Base-by-base conservation (phyloP, 345 rosid genomes). In the Brassica juncea region DNA sequence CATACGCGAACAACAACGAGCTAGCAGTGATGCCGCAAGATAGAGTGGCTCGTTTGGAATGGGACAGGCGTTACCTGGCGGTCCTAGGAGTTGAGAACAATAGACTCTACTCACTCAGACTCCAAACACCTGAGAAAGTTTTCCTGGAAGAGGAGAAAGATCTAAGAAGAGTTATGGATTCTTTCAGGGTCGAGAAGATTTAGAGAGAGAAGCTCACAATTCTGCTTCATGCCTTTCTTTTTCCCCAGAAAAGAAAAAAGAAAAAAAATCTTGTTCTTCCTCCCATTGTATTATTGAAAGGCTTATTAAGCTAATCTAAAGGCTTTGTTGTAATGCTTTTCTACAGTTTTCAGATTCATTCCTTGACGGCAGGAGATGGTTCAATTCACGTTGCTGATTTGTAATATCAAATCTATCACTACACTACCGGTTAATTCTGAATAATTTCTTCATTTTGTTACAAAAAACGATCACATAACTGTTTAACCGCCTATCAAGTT, bases 11-110 rank as follows among this genome's bases (percentile, higher is more conserved):
- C 85, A 91, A 89, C 89, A 94, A 94, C 54, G 97, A 95, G 82
- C 84, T 95, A 21, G 98, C 96, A 4, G 94, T 95, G 35, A 95
- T 94, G 99, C 99, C 99, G 2, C 74, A 74, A 77, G 98, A 91
- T 60, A 81, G 99, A 86, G 87, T 87, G 8, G 87, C 88, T 75
- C 88, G 90, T 66, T 42, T 92, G 87, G 98, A 95, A 86, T 92
- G 99, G 98, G 73, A 95, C 70, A 73, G 99, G 32, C 83, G 98
- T 2, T 95, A 95, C 71, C 87, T 95, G 4, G 94, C 99, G 1
- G 96, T 91, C 72, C 90, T 95, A 34, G 81, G 81, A 71, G 81
- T 95, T 67, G 99, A 92, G 78, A 95, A 95, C 87, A 92, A 82
- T 60, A 79, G 84, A 68, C 83, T 95, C 12, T 94, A 95, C 54